phyloP scores from a whole-genome alignment of 2,329 filamentous ascomycete genomes.

The Diaporthe destruens region DNA sequence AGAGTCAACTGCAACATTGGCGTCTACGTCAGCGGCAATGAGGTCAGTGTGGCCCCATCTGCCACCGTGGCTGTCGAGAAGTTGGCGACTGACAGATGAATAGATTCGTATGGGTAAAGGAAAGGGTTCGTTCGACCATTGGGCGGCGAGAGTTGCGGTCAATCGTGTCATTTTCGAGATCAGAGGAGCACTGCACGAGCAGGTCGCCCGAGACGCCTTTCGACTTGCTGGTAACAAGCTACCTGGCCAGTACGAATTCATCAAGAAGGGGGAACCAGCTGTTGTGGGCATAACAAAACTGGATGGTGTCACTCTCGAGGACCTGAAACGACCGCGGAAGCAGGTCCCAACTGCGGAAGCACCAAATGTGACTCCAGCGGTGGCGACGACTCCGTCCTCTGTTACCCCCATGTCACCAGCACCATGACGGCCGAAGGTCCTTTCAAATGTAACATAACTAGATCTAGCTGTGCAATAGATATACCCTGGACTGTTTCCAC shows the following conservation, averaged over 20 bases:
- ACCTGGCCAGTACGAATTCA: constrained; percentile 92
- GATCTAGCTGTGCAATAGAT: constrained; percentile 29
- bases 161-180: constrained; percentile 94
- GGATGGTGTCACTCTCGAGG: constrained; percentile 84
- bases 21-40: constrained; percentile 95
- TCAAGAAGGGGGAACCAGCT: constrained; percentile 89
- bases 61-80: background rate
- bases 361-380: constrained; percentile 50
- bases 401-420: constrained; percentile 49
- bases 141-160: constrained; percentile 90
- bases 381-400: constrained; percentile 50
- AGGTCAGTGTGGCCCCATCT: constrained; percentile 63
- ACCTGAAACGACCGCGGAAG: constrained; percentile 83
- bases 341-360: constrained; percentile 65
- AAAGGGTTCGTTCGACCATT: constrained; percentile 97
- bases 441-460: constrained; percentile 42
- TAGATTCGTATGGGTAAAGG: constrained; percentile 98
- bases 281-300: constrained; percentile 95
- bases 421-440: constrained; percentile 47
- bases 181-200: constrained; percentile 92
- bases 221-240: constrained; percentile 94
- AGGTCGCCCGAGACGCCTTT: constrained; percentile 93
- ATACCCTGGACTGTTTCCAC: constrained; percentile 21
- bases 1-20: constrained; percentile 92
- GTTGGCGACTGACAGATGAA: constrained; percentile 21